Conservation (phyloP, 768 basidiomycete genomes). For the Termitomyces sp. region DNA sequence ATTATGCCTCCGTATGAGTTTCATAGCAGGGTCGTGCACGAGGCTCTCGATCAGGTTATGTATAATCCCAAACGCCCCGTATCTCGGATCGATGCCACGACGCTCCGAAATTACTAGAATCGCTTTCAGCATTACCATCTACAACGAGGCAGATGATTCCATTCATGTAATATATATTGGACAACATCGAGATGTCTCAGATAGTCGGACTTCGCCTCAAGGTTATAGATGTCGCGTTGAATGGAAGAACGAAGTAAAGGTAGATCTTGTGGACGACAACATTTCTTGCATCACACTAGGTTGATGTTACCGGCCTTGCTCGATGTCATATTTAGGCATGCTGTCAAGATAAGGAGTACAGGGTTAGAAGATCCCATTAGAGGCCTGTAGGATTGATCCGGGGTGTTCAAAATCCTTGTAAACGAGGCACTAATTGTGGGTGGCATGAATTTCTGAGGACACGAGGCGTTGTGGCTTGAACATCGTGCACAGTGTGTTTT, state of each 20-base stretch:
- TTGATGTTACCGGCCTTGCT: too few species aligned
- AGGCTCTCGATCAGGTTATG: slow-evolving; percentile 39
- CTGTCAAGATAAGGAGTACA: not conserved
- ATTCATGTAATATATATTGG: slow-evolving; percentile 42
- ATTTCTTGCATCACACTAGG: slow-evolving; percentile 51
- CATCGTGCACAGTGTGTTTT: not conserved
- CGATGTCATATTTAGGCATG: not conserved
- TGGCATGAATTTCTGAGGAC: not conserved
- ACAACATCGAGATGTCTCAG: slow-evolving; percentile 53
- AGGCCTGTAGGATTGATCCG: not conserved
- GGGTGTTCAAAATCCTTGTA: not conserved
- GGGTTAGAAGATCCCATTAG: not conserved
- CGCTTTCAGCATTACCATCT: not conserved
- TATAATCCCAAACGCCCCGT: slow-evolving; percentile 53
- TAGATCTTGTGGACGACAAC: slow-evolving; percentile 65
- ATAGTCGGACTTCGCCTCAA: slow-evolving; percentile 55
- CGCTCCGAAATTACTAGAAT: slow-evolving; percentile 48
- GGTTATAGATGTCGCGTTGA: slow-evolving; percentile 31
- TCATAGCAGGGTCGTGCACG: slow-evolving; percentile 61
- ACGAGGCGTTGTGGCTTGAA: not conserved
- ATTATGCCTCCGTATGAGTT: slow-evolving; percentile 49
- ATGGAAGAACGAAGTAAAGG: slow-evolving; percentile 62
- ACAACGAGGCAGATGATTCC: not conserved
- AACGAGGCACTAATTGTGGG: not conserved
- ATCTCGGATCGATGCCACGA: slow-evolving; percentile 54